phyloP scores from a whole-genome alignment of 2,329 filamentous ascomycete species.

The Cladosporium colombiae region DNA sequence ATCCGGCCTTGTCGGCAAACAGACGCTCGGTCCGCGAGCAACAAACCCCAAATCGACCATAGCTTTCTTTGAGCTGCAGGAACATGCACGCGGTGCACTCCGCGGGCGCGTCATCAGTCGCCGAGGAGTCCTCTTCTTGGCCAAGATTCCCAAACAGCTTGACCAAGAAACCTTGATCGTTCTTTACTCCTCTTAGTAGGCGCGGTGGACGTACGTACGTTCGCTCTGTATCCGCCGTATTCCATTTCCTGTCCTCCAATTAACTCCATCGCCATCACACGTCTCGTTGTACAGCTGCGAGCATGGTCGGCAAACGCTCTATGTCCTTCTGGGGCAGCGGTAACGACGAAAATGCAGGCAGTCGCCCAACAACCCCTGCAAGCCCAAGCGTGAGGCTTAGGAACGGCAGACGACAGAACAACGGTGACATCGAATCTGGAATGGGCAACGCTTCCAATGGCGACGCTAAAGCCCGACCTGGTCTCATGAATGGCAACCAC shows the following conservation, averaged over 20 bases:
- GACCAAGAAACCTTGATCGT: conserved; percentile 14
- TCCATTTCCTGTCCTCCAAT: background rate
- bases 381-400: conserved; percentile 1
- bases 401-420: background rate
- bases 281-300: background rate
- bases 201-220: background rate
- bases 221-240: background rate
- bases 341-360: background rate
- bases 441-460: conserved; percentile 13
- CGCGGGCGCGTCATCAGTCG: conserved; percentile 16
- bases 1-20: background rate
- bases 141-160: conserved; percentile 10
- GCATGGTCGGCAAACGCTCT: conserved; percentile 36
- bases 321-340: conserved; percentile 21
- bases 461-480: conserved; percentile 11
- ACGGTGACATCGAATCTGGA: conserved; percentile 9
- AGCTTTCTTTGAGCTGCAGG: conserved; percentile 7
- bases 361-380: conserved; percentile 4
- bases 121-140: background rate
- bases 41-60: conserved; percentile 8
- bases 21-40: background rate
- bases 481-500: conserved; percentile 14
- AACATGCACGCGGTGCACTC: conserved; percentile 1
- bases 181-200: background rate
- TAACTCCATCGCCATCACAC: too few species aligned